Conservation (phyloP, 352 stramenopile genomes). For the Phytophthora brassicae region DNA sequence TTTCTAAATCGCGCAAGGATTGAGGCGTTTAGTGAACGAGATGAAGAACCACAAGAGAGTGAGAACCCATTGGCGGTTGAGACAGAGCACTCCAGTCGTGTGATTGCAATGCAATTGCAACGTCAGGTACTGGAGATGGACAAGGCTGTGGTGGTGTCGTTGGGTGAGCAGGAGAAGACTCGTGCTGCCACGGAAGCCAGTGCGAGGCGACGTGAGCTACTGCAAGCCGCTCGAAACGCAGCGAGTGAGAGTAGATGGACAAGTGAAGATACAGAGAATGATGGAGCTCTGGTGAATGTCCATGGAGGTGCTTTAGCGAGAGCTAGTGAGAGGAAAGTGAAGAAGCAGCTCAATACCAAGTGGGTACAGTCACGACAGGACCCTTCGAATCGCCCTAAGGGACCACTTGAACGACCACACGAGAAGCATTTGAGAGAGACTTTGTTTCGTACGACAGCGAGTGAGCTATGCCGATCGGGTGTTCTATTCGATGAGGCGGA, state of each 20-base stretch:
- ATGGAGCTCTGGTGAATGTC: slow-evolving; percentile 1
- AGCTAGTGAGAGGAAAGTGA: slow-evolving; percentile 57
- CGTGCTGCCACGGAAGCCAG: slow-evolving; percentile 63
- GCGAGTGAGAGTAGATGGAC: slow-evolving; percentile 14
- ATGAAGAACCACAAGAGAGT: slow-evolving; percentile 14
- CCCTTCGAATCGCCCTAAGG: slow-evolving; percentile 45
- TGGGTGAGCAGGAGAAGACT: slow-evolving; percentile 40
- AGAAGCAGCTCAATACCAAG: slow-evolving; percentile 64
- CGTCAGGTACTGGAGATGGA: slow-evolving; percentile 15
- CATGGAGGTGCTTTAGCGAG: slow-evolving; percentile 34
- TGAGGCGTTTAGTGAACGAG: slow-evolving; percentile 30
- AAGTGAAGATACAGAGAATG: slow-evolving; percentile 17
- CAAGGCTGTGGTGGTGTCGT: not conserved
- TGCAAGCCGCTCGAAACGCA: slow-evolving; percentile 18
- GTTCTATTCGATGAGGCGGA: slow-evolving; percentile 51
- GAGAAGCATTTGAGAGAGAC: slow-evolving; percentile 55
- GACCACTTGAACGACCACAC: slow-evolving; percentile 47
- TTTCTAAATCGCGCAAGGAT: slow-evolving; percentile 55
- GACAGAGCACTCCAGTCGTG: slow-evolving; percentile 43
- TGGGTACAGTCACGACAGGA: slow-evolving; percentile 65
- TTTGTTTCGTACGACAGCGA: slow-evolving; percentile 33
- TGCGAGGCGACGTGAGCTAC: slow-evolving; percentile 26
- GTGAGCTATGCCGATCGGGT: slow-evolving; percentile 39
- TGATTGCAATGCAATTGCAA: slow-evolving; percentile 43
- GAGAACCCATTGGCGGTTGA: slow-evolving; percentile 25